Evolutionary conservation across 208 protist genomes (phyloP), one percentile per base, ranked within the genome.

Genomic region (Crithidia expoeki): DNA sequence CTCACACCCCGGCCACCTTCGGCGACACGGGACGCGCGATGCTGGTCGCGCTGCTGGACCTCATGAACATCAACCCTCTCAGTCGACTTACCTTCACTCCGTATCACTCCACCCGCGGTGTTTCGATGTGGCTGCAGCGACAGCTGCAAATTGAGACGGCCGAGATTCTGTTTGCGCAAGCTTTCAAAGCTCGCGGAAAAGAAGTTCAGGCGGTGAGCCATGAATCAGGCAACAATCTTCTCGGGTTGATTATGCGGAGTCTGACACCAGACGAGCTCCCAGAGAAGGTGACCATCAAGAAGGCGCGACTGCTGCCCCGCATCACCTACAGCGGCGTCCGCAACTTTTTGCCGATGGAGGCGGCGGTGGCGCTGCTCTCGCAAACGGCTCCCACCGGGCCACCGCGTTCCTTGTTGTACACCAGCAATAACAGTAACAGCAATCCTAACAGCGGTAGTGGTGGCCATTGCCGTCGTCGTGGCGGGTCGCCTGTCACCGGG

Each of bases 21-120:
- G 77, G 34, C 21, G 88, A 95, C 69, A 92, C 93, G 11, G 95
- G 92, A 38, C 83, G 85, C 47, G 88, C 67, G 27, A 72, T 97
- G 32, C 76, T 93, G 46, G 38, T 96, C 3, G 85, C 82, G 2
- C 79, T 94, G 61, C 80, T 97, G 2, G 95, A 98, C 61, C 58
- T 97, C 19, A 79, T 87, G 25, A 70, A 77, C 21, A 56, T 84
- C 40, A 98, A 98, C 72, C 93, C 94, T 2, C 28, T 79, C 30
- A 92, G 84, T 51, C 83, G 90, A 25, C 58, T 97, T 9, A 60
- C 85, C 23, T 49, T 69, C 6, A 88, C 88, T n/a, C 62, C 72
- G 25, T 93, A 78, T 58, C 80, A 86, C 55, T 88, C 74, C 56
- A 60, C 79, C 40, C 73, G 79, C 17, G 90, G 89, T 4, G 44